These are phyloP conservation scores for Penicillium cosmopolitanum DNA, from an alignment of 495 filamentous ascomycete genomes.

Conservation along the genomic window DNA sequence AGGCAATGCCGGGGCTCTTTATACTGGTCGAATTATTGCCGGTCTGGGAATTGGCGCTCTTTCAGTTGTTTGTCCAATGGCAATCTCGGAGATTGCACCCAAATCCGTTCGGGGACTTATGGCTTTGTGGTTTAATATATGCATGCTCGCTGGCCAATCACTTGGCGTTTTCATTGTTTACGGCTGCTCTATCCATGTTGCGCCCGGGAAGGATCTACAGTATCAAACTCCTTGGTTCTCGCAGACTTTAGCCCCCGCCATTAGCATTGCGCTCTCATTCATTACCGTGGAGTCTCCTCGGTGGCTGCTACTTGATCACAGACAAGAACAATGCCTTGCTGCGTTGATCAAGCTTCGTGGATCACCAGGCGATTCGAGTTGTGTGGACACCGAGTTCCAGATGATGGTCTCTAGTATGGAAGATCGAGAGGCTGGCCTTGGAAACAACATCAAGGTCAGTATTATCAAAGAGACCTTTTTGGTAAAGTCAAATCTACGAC, in stretches of 20 bases:
- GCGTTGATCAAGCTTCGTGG: constrained; percentile 61
- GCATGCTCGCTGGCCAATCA: constrained; percentile 11
- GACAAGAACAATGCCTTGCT: constrained; percentile 56
- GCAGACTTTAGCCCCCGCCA: constrained; percentile 18
- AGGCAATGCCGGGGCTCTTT: constrained; percentile 8
- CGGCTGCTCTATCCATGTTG: constrained; percentile 11
- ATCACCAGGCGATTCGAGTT: constrained; percentile 55
- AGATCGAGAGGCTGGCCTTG: constrained; percentile 25
- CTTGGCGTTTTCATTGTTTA: constrained; percentile 14
- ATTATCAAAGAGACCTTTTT: constrained; percentile 18
- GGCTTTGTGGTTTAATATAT: constrained; percentile 19
- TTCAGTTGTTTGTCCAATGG: constrained; percentile 14
- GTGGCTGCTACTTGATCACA: constrained; percentile 64
- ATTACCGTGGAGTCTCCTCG: constrained; percentile 71
- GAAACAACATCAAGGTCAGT: background rate
- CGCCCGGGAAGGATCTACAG: constrained; percentile 13
- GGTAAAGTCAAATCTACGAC: constrained; percentile 18
- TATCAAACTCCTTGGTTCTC: constrained; percentile 20
- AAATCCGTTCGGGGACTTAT: constrained; percentile 17
- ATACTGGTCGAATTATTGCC: constrained; percentile 19
- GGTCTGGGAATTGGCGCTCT: constrained; percentile 25
- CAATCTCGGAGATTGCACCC: constrained; percentile 25
- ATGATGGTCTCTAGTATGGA: constrained; percentile 27
- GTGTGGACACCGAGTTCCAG: constrained; percentile 52
- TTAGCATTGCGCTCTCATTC: constrained; percentile 63